These are phyloP conservation scores for Lasiosphaeria miniovina DNA, from an alignment of 495 filamentous ascomycete genomes.

Conservation along the genomic window DNA sequence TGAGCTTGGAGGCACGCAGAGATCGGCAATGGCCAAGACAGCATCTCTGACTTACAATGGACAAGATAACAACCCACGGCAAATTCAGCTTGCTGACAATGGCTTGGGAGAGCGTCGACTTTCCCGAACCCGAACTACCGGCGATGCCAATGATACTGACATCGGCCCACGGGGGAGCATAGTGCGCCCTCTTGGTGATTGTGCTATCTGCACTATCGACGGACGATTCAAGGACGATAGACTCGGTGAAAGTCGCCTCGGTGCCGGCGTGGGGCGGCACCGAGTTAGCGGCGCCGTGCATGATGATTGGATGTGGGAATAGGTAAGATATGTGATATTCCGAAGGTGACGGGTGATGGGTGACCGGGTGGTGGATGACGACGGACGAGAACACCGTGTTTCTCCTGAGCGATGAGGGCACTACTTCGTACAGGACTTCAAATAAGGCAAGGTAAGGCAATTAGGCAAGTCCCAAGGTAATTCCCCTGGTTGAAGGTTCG, in stretches of 20 bases:
- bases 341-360: too few relatives aligned
- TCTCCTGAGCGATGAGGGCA: too few relatives aligned
- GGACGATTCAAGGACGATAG: neutral
- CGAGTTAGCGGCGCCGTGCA: neutral
- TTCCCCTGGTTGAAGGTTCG: too few relatives aligned
- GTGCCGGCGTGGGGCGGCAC: conserved; percentile 8
- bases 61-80: conserved; percentile 96
- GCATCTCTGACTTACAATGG: conserved; percentile 65
- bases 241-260: conserved; percentile 11
- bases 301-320: neutral
- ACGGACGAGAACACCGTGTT: too few relatives aligned
- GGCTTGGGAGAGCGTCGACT: conserved; percentile 90
- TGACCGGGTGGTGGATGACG: too few relatives aligned
- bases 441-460: too few relatives aligned
- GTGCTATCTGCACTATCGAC: conserved; percentile 28
- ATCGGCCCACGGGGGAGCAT: conserved; percentile 92
- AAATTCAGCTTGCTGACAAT: conserved; percentile 87
- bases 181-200: conserved; percentile 57
- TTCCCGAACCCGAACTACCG: conserved; percentile 92
- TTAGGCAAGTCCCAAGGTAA: too few relatives aligned
- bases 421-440: too few relatives aligned
- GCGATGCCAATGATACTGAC: conserved; percentile 94
- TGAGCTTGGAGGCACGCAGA: neutral
- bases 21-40: neutral
- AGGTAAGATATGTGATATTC: too few relatives aligned